A percentile compares a stretch with the other conserved stretches of the same genome.
phyloP scores from a whole-genome alignment of 257 asterid species.

The Przewalskia tangutica region DNA sequence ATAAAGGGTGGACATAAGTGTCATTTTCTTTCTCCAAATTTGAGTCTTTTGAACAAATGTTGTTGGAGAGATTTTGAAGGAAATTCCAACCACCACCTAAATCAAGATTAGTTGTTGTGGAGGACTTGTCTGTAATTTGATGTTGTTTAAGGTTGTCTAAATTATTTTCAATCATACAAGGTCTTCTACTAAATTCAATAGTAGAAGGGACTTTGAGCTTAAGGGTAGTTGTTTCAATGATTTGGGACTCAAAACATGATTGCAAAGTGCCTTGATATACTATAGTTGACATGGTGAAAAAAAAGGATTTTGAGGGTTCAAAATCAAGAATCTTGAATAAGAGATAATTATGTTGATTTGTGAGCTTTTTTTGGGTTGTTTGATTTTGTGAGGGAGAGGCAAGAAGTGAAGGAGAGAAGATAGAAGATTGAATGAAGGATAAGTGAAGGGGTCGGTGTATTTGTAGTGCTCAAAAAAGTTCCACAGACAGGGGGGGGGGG shows the following conservation, averaged over 20 bases:
- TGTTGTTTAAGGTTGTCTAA: background rate
- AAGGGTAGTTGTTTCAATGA: conserved; percentile 42
- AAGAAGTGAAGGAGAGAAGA: conserved; percentile 4
- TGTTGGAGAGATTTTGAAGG: conserved; percentile 22
- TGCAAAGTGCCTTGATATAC: conserved; percentile 29
- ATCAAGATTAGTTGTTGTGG: conserved; percentile 4
- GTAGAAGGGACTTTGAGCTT: conserved; percentile 28
- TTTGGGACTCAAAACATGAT: conserved; percentile 34
- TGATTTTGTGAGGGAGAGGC: background rate
- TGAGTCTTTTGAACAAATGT: background rate
- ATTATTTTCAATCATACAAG: background rate
- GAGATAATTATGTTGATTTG: background rate
- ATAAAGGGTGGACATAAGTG: conserved; percentile 24
- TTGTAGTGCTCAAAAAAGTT: conserved; percentile 65
- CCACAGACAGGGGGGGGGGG: background rate
- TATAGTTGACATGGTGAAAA: conserved; percentile 44
- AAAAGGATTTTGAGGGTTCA: background rate
- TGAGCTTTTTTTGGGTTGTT: background rate
- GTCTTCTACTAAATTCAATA: background rate
- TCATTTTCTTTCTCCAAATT: conserved; percentile 7
- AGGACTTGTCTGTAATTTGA: background rate
- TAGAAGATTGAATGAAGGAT: conserved; percentile 39
- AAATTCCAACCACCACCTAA: conserved; percentile 29
- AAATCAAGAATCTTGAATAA: background rate
- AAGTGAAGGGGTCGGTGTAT: conserved; percentile 48